A percentile compares a stretch with the other conserved stretches of the same genome.
Evolutionary conservation across 345 rosid species (phyloP).

Genomic region (Leavenworthia alabamica): DNA sequence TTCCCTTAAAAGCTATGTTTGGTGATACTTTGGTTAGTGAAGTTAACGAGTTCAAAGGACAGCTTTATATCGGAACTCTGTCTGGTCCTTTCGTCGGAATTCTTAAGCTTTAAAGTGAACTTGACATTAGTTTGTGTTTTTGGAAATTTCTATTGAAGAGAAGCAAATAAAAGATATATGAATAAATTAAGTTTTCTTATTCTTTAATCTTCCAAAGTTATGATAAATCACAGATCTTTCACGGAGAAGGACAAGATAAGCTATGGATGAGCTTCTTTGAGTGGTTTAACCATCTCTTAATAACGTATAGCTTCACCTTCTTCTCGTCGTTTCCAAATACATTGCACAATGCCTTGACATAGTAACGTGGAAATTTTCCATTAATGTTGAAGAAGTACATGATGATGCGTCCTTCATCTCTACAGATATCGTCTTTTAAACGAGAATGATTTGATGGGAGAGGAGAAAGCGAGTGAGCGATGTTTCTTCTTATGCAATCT

Average conservation of each 20-base stretch:
- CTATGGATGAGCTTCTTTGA: not conserved
- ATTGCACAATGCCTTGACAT: constrained; percentile 20
- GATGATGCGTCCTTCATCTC: not conserved
- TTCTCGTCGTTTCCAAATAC: not conserved
- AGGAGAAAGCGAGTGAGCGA: not conserved
- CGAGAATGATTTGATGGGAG: not conserved
- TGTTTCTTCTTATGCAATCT: constrained; percentile 14
- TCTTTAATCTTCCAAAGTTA: not conserved
- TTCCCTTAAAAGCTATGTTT: constrained; percentile 3
- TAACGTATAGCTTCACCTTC: constrained; percentile 16
- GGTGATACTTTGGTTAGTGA: constrained; percentile 28
- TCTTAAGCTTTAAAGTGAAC: too few relatives aligned
- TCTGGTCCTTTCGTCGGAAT: constrained; percentile 22
- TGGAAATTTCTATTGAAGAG: too few relatives aligned
- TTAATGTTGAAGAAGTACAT: not conserved
- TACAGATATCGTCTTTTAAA: not conserved
- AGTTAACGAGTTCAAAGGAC: constrained; percentile 21
- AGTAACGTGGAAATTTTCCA: constrained; percentile 19
- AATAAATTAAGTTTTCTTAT: not conserved
- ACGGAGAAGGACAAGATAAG: not conserved
- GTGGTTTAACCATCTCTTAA: not conserved
- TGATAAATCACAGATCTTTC: not conserved
- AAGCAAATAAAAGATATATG: too few relatives aligned
- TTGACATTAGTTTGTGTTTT: too few relatives aligned
- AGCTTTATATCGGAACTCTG: constrained; percentile 22